Percentiles rank a stretch among this genome's conserved stretches.
These are phyloP conservation scores for Helenozyma rhizophorensis DNA, from an alignment of 805 yeast species.

Conservation along the genomic window DNA sequence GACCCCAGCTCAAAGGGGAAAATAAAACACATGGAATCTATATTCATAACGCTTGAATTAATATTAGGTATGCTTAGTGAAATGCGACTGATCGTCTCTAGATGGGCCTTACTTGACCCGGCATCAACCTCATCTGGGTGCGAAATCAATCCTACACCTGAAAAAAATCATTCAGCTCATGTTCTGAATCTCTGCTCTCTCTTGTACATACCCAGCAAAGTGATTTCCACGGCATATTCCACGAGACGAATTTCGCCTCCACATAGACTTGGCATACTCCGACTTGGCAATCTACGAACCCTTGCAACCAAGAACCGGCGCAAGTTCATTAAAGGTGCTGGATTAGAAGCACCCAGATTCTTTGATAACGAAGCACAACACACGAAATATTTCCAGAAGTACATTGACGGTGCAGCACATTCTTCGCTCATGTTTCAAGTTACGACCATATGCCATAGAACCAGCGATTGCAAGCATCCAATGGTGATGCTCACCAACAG, in stretches of 20 bases:
- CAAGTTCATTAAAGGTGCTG: constrained; percentile 30
- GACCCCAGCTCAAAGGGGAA: too few species aligned
- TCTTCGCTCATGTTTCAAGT: constrained; percentile 42
- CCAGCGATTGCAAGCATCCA: constrained; percentile 55
- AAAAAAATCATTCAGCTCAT: background rate
- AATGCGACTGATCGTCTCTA: too few species aligned
- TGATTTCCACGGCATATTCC: background rate
- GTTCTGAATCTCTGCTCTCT: background rate
- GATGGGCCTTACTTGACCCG: too few species aligned
- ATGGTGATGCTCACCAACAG: constrained; percentile 46
- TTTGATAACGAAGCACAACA: constrained; percentile 7
- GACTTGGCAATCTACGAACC: too few species aligned
- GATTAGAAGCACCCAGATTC: constrained; percentile 19
- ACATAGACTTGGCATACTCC: too few species aligned
- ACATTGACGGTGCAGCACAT: constrained; percentile 2
- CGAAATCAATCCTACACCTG: background rate
- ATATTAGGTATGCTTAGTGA: too few species aligned
- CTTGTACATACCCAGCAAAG: background rate
- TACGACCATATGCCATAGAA: constrained; percentile 48
- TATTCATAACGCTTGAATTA: too few species aligned
- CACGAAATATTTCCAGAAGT: constrained; percentile 5
- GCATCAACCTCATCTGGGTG: too few species aligned
- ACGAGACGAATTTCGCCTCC: too few species aligned
- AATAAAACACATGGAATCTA: too few species aligned
- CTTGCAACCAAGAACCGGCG: constrained; percentile 23